A percentile compares a stretch with the other conserved stretches of the same genome.
These are phyloP conservation scores for Pseudogymnoascus destructans DNA, from an alignment of 2,329 filamentous ascomycete species.

Conservation along the genomic window DNA sequence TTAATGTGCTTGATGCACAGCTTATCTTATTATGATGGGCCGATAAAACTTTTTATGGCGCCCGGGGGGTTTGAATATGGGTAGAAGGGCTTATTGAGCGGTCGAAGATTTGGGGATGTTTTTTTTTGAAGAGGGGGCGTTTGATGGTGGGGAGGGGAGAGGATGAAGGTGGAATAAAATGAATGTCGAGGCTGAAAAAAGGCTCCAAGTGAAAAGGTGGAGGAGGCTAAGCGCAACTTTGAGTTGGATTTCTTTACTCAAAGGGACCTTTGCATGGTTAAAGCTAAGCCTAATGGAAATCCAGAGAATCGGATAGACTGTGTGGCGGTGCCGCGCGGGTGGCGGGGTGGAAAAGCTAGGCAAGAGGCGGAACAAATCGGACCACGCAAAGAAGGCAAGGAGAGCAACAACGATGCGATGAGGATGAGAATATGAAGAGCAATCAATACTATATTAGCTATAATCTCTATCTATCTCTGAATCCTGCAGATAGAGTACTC, in stretches of 20 bases:
- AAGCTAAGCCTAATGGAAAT: conserved; percentile 9
- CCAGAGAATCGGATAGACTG: conserved; percentile 9
- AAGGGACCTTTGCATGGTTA: neutral
- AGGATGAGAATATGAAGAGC: neutral
- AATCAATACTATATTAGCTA: neutral
- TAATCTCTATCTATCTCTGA: neutral
- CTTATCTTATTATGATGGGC: neutral
- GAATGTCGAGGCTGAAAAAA: conserved; percentile 9
- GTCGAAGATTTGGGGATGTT: neutral
- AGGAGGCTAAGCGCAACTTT: conserved; percentile 6
- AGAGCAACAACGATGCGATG: neutral
- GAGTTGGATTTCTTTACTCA: conserved; percentile 5
- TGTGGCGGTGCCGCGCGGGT: neutral
- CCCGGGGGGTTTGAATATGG: neutral
- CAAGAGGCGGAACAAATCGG: neutral
- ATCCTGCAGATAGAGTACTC: neutral
- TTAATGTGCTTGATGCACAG: neutral
- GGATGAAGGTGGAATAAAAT: neutral
- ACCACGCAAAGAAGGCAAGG: neutral
- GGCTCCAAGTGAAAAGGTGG: conserved; percentile 6
- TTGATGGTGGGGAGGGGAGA: neutral
- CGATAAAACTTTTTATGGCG: conserved; percentile 2
- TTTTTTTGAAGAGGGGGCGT: neutral
- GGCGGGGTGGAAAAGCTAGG: conserved; percentile 2
- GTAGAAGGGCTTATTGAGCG: neutral